Evolutionary conservation across 176 grass and related monocot species (phyloP).

Genomic region (Phragmites australis): DNA sequence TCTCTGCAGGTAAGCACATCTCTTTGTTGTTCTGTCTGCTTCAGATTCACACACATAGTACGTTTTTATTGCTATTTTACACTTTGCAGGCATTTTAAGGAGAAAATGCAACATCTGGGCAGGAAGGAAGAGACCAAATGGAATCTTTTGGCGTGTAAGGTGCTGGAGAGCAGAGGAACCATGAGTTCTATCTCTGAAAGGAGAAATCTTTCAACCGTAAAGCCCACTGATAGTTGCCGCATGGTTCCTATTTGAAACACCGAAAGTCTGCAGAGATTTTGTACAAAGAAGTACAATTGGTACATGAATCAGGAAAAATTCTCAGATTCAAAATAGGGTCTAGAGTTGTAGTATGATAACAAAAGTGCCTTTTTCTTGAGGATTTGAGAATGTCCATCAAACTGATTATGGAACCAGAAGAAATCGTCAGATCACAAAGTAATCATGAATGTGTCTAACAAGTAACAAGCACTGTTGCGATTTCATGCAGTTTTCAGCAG

Average conservation of each 20-base stretch:
- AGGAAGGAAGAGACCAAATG: slow-evolving; percentile 76
- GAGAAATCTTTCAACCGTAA: slow-evolving; percentile 26
- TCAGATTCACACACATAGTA: neutral
- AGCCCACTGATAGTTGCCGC: neutral
- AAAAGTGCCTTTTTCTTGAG: neutral
- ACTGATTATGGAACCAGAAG: neutral
- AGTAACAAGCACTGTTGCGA: neutral
- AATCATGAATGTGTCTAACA: neutral
- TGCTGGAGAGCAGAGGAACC: slow-evolving; percentile 54
- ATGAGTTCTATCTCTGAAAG: slow-evolving; percentile 32
- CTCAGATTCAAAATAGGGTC: neutral
- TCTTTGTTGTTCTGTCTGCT: neutral
- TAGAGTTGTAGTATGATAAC: neutral
- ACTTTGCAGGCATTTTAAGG: slow-evolving; percentile 69
- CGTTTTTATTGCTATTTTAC: neutral
- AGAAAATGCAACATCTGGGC: slow-evolving; percentile 52
- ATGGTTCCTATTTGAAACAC: neutral
- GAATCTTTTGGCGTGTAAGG: slow-evolving; percentile 63
- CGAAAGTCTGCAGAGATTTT: neutral
- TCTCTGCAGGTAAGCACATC: slow-evolving; percentile 65
- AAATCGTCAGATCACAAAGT: neutral
- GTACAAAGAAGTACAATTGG: neutral
- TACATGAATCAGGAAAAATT: neutral
- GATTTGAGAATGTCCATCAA: neutral
- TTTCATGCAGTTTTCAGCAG: neutral